These are phyloP conservation scores for Pseudoscleropodium purum DNA, from an alignment of 225 moss, liverwort and hornwort species.

Conservation along the genomic window DNA sequence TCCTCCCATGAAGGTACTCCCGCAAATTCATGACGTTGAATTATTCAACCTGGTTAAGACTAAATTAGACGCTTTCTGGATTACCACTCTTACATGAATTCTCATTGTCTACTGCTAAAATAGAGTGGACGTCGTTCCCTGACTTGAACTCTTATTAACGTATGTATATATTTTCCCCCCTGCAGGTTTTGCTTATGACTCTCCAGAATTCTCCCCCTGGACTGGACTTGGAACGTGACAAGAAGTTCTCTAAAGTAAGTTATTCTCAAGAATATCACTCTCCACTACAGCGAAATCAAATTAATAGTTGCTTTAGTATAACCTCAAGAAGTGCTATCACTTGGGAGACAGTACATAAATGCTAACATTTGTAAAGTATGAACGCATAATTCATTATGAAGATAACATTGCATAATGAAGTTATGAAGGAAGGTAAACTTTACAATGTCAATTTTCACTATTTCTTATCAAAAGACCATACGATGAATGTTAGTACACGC, in stretches of 20 bases:
- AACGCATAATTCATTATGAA: neutral
- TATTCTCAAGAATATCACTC: neutral
- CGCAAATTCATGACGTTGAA: neutral
- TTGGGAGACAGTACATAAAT: neutral
- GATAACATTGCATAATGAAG: too few relatives aligned
- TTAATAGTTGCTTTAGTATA: neutral
- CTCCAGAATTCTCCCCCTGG: conserved; percentile 86
- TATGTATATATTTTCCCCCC: too few relatives aligned
- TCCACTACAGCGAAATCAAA: neutral
- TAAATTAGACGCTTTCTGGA: neutral
- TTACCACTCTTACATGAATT: neutral
- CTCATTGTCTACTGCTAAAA: neutral
- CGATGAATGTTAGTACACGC: neutral
- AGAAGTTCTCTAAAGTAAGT: conserved; percentile 68
- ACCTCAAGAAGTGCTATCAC: neutral
- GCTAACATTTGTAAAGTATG: neutral
- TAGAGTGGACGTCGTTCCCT: neutral
- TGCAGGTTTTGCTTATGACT: conserved; percentile 75
- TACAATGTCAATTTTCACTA: neutral
- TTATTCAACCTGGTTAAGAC: neutral
- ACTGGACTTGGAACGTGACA: conserved; percentile 78
- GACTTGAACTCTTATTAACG: neutral
- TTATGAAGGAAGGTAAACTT: neutral
- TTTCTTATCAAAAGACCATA: neutral
- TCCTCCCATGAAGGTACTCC: conserved; percentile 80